Evolutionary conservation across 169 alveolate genomes (phyloP).

Genomic region (Cystoisospora suis): DNA sequence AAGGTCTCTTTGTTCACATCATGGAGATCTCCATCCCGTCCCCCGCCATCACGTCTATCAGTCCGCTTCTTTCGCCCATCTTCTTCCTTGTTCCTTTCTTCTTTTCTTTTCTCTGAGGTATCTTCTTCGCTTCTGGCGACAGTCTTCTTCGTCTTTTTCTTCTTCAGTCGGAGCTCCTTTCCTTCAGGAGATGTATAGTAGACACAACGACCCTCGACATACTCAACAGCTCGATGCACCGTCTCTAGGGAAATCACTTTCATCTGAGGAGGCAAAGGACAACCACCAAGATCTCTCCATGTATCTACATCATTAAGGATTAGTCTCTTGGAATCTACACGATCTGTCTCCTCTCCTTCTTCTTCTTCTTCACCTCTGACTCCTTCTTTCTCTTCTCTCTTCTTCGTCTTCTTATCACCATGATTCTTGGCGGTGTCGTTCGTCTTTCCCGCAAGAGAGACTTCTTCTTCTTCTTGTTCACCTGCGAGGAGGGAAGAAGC

Average conservation of each 20-base stretch:
- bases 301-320: no score
- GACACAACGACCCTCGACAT: no score
- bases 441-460: neutral
- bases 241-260: neutral
- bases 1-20: no score
- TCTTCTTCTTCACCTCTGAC: neutral
- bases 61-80: no score
- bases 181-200: neutral
- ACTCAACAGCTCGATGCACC: neutral
- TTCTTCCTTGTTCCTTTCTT: no score
- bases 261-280: neutral
- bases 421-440: neutral
- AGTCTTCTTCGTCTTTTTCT: neutral
- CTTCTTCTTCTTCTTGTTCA: neutral
- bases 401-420: neutral
- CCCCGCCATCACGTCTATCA: no score
- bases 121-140: neutral
- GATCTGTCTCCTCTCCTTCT: no score
- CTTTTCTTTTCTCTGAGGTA: no score
- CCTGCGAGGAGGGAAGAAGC: conserved; percentile 8
- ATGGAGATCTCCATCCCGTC: no score
- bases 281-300: neutral
- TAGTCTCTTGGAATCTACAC: no score
- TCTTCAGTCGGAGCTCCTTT: neutral
- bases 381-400: neutral